Evolutionary conservation across 345 rosid species (phyloP), one percentile per base, ranked within the genome.

Genomic region (Dipteronia dyeriana): DNA sequence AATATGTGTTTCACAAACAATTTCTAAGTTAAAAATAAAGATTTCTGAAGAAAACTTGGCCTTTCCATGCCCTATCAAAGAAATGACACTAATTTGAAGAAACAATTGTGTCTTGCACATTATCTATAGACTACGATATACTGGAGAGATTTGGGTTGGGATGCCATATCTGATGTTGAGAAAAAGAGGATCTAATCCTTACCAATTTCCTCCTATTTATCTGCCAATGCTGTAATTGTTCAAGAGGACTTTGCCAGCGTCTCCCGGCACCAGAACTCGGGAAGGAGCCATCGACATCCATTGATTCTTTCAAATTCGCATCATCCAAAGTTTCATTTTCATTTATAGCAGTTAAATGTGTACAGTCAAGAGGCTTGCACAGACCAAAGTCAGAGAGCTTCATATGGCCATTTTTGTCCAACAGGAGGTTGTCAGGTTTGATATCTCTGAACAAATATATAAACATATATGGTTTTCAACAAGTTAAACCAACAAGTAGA

Each of bases 311-410:
- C 69, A 86, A 86, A 82, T 79, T 91, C 68, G 84, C 89, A 74
- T 90, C 97, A 76, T 89, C 91, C 68, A 92, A 81, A 19, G 84
- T 87, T 81, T 91, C 95, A 71, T 93, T 86, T 83, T 91, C 98
- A 78, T 86, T 83, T 74, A 93, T 87, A 63, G 92, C 80, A 57
- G 90, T 89, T 76, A 95, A 86, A 83, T 82, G 84, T 76, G 94
- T 80, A 81, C 95, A 90, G 80, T 93, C 96, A 69, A 95, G 94
- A 78, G 99, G 98, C 82, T 95, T 95, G 90, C 99, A 95, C 75
- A 95, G 95, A 85, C 98, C 99, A 88, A 95, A 95, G 85, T 95
- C 99, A 26, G 98, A 95, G 74, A 95, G 90, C 90, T 88, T 93
- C 93, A 90, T 85, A 79, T 93, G 99, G 73, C 99, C 99, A 78